Evolutionary conservation across 768 basidiomycete species (phyloP), one percentile per base, ranked within the genome.

Genomic region (Suillus paluster): DNA sequence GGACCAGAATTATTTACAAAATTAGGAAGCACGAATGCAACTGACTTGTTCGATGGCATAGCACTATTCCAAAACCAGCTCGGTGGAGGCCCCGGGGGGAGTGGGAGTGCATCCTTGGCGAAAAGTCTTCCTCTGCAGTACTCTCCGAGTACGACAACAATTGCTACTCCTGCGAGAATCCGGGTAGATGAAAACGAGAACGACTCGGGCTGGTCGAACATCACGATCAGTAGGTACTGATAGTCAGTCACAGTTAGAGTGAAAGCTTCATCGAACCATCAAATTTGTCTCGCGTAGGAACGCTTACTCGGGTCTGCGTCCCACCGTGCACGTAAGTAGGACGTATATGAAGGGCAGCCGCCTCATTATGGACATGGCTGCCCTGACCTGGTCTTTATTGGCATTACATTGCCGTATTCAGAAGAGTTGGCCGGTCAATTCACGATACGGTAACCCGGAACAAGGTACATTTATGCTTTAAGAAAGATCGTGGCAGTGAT

Each of bases 1-100:
- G 21, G n/a, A 53, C 12, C 33, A 11, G 17, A 19, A 50, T 30
- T 34, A 7, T 12, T 34, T 34, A 4, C 8, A 5, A 12, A 42
- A 38, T 38, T n/a, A 19, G 3, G 33, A 52, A 57, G 41, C 36
- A 39, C 10, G 4, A 23, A 46, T 5, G 41, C 27, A 9, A 21
- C 56, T 50, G 12, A 38, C 59, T 49, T 44, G 10, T 38, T 46
- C 42, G 49, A 27, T 42, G 66, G 64, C n/a, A 67, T 30, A 3
- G 66, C 12, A 45, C 53, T 63, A 12, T 66, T 41, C 68, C 68
- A 67, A 30, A 69, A 66, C 61, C 58, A 64, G 12, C 21, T 25
- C 4, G 62, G 48, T 3, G 68, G 68, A 15, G 66, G 66, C 15
- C 68, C 66, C 36, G 68, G 66, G 8, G 68, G 68, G 8, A 69